A percentile compares a stretch with the other conserved stretches of the same genome.
Conservation (phyloP, 257 asterid species). For the Misopates orontium region DNA sequence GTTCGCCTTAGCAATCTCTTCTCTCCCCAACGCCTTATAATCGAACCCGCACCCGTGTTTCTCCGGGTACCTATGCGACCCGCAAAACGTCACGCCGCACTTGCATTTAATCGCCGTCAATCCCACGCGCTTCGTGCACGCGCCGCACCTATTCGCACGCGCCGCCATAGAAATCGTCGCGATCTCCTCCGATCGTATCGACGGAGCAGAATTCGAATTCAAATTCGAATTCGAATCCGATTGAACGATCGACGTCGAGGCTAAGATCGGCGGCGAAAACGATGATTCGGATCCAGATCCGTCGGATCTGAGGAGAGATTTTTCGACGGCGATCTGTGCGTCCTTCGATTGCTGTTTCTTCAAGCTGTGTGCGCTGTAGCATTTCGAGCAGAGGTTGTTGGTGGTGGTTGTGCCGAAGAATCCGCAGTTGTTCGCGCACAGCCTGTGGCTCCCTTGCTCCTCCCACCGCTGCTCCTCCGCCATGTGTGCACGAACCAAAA, state of each 20-base stretch:
- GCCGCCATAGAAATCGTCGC: no score
- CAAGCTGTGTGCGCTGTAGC: conserved; percentile 49
- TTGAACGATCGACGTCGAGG: conserved; percentile 18
- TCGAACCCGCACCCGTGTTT: conserved; percentile 44
- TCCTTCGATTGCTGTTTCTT: conserved; percentile 30
- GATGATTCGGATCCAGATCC: conserved; percentile 27
- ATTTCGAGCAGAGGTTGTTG: conserved; percentile 53
- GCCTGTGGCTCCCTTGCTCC: conserved; percentile 44
- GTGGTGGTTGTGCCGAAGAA: conserved; percentile 65
- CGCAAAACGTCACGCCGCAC: conserved; percentile 49
- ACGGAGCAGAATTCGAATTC: no score
- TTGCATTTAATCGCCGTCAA: conserved; percentile 44
- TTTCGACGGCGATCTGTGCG: conserved; percentile 28
- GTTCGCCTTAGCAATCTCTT: conserved; percentile 40
- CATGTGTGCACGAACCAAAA: conserved; percentile 18
- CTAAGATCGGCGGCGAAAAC: neutral
- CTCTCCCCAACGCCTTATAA: conserved; percentile 41
- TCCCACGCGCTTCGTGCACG: conserved; percentile 44
- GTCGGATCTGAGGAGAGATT: conserved; percentile 24
- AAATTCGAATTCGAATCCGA: no score
- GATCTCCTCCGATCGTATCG: no score
- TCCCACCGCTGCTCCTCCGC: conserved; percentile 61
- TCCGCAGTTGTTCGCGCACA: conserved; percentile 59
- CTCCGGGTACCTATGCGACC: conserved; percentile 49
- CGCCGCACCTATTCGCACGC: conserved; percentile 33